Conservation (phyloP, 2,329 filamentous ascomycete genomes). For the Phyllosticta citrichinensis region DNA sequence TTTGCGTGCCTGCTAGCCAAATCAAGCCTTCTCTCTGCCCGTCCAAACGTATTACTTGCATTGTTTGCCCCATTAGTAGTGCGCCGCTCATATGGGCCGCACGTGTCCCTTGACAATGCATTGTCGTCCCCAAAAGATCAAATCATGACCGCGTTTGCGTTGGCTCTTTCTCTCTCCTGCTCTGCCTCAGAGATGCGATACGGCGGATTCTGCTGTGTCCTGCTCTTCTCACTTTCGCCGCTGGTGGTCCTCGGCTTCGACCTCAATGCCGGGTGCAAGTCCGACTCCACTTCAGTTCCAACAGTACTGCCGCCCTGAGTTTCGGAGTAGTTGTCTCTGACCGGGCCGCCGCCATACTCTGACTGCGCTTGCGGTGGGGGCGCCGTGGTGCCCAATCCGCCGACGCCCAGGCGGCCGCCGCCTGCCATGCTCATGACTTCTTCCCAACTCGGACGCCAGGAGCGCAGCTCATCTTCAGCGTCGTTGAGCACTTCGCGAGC, state of each 20-base stretch:
- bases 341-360: conserved; percentile 9
- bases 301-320: not conserved
- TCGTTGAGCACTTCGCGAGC: conserved; percentile 84
- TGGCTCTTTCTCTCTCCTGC: not conserved
- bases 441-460: conserved; percentile 54
- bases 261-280: conserved; percentile 9
- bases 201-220: not conserved
- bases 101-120: too few relatives aligned
- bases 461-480: conserved; percentile 76
- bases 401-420: conserved; percentile 33
- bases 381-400: conserved; percentile 30
- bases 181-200: not conserved
- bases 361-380: not conserved
- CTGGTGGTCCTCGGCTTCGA: conserved; percentile 1
- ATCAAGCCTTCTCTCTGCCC: too few relatives aligned
- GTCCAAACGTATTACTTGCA: too few relatives aligned
- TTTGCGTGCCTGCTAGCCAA: too few relatives aligned
- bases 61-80: too few relatives aligned
- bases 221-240: not conserved
- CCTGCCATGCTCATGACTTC: conserved; percentile 39
- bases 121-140: not conserved
- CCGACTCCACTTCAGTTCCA: not conserved
- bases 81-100: too few relatives aligned
- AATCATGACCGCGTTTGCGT: not conserved
- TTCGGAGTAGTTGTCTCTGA: not conserved